Evolutionary conservation across 805 yeast genomes (phyloP).

Genomic region (Naumovozyma dairenensis): DNA sequence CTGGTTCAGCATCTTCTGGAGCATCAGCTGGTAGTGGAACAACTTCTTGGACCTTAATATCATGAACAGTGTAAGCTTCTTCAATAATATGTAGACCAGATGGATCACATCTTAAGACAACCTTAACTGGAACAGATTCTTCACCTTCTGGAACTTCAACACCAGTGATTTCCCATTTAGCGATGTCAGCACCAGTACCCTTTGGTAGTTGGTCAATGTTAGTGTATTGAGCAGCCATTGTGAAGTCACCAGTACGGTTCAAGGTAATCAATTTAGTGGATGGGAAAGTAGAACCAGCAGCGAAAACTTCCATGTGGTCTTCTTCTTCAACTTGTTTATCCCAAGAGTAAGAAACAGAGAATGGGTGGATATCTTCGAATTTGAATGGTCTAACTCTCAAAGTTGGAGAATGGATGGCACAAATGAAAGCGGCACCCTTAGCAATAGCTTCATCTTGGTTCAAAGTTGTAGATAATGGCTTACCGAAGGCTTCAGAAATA

Average conservation of each 20-base stretch:
- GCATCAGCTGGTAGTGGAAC: conserved; percentile 44
- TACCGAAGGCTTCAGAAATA: conserved; percentile 68
- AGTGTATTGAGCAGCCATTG: conserved; percentile 77
- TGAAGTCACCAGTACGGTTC: conserved; percentile 81
- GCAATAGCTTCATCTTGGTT: conserved; percentile 99
- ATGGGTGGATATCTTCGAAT: conserved; percentile 86
- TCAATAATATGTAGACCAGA: conserved; percentile 89
- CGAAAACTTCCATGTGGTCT: conserved; percentile 90
- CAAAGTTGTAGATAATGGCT: conserved; percentile 81
- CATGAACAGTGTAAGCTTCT: conserved; percentile 88
- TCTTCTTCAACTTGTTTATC: conserved; percentile 84
- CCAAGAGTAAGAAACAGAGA: conserved; percentile 91
- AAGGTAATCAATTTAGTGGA: conserved; percentile 87
- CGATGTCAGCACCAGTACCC: conserved; percentile 56
- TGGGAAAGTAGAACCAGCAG: conserved; percentile 84
- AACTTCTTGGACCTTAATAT: conserved; percentile 78
- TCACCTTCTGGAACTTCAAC: conserved; percentile 70
- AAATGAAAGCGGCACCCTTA: conserved; percentile 95
- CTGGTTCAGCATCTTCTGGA: conserved; percentile 60
- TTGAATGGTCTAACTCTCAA: conserved; percentile 97
- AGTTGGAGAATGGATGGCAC: conserved; percentile 98
- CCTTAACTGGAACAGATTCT: conserved; percentile 67
- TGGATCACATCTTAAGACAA: conserved; percentile 92
- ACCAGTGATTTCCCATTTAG: conserved; percentile 79
- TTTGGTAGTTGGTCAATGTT: conserved; percentile 60